Evolutionary conservation across 768 basidiomycete species (phyloP).

Genomic region (Tylopilus sp.): DNA sequence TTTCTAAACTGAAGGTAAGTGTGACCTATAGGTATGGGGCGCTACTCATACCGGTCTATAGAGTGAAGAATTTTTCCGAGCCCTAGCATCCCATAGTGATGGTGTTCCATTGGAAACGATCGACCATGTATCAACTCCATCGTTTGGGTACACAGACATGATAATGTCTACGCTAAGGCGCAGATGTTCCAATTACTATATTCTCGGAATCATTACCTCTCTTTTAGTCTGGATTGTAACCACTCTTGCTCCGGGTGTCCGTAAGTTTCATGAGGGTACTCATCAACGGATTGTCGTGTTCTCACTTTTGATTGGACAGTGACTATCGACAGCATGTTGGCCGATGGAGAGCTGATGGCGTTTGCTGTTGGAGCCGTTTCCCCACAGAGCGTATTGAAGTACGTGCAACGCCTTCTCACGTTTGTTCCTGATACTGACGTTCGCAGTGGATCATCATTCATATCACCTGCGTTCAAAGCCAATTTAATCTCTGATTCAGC

Average conservation of each 20-base stretch:
- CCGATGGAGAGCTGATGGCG: conserved; percentile 22
- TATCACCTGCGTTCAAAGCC: background rate
- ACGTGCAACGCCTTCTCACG: background rate
- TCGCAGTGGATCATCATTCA: conserved; percentile 2
- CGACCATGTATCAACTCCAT: conserved; percentile 22
- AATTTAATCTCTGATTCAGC: conserved; percentile 10
- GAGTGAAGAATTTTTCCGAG: conserved; percentile 31
- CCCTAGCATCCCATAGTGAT: conserved; percentile 4
- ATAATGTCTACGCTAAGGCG: conserved; percentile 15
- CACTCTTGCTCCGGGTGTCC: conserved; percentile 23
- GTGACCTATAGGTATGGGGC: background rate
- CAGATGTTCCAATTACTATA: conserved; percentile 23
- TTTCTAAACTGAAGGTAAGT: conserved; percentile 19
- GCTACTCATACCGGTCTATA: background rate
- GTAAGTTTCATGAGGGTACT: conserved; percentile 16
- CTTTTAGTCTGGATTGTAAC: conserved; percentile 19
- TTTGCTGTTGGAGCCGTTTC: conserved; percentile 22
- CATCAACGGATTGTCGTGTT: background rate
- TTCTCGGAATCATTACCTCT: conserved; percentile 14
- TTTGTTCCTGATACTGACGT: background rate
- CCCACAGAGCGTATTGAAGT: conserved; percentile 27
- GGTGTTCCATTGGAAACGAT: conserved; percentile 25
- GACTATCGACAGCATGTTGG: conserved; percentile 19
- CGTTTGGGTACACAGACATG: conserved; percentile 17
- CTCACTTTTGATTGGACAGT: conserved; percentile 7